phyloP scores from a whole-genome alignment of 1,284 basidiomycete genomes.

The Prillingera fragicola region DNA sequence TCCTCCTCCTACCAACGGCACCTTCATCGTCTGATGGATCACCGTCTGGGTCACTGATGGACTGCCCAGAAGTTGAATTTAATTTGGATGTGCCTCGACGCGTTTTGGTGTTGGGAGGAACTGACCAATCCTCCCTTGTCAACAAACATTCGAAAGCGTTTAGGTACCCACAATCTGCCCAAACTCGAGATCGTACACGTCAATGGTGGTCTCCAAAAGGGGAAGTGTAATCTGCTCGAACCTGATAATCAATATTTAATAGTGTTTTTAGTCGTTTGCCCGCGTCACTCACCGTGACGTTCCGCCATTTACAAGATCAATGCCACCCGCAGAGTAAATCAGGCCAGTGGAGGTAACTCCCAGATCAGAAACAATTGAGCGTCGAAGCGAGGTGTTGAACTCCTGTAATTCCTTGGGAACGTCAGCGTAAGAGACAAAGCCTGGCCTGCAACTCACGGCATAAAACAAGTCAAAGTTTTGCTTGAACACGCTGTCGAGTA shows the following conservation, averaged over 20 bases:
- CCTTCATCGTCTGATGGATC: no score
- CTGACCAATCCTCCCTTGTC: conserved; percentile 34
- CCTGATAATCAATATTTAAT: no score
- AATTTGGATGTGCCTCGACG: no score
- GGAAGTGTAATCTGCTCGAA: conserved; percentile 39
- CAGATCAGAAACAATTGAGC: conserved; percentile 24
- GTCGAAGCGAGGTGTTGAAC: conserved; percentile 27
- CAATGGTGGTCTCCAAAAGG: no score
- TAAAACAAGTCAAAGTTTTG: conserved; percentile 38
- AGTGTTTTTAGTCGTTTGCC: no score
- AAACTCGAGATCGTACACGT: conserved; percentile 22
- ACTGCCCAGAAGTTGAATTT: no score
- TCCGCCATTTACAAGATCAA: conserved; percentile 34
- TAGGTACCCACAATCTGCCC: conserved; percentile 24
- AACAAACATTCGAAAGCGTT: neutral
- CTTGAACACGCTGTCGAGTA: conserved; percentile 25
- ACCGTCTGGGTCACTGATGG: no score
- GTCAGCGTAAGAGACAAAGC: neutral
- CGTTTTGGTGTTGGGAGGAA: no score
- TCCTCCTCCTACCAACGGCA: no score
- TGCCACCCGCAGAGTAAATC: conserved; percentile 7
- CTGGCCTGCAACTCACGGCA: conserved; percentile 19
- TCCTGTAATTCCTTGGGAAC: conserved; percentile 27
- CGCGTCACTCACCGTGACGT: conserved; percentile 29
- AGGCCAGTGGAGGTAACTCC: conserved; percentile 1